Percentiles rank a stretch among this genome's conserved stretches.
Conservation (phyloP, 2,329 filamentous ascomycete genomes). For the Aspergillus japonicus region DNA sequence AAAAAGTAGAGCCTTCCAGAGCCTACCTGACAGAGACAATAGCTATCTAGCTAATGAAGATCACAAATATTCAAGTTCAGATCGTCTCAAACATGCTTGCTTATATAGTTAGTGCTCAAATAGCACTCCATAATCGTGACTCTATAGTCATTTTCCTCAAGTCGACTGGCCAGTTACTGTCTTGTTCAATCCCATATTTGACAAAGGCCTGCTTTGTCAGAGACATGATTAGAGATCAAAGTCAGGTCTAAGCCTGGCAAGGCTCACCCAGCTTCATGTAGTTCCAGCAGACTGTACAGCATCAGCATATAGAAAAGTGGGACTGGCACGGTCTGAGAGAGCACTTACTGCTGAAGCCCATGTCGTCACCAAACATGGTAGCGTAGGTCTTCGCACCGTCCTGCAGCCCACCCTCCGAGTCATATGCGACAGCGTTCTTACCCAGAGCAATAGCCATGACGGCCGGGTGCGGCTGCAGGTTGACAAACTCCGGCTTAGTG, state of each 20-base stretch:
- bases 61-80: no score
- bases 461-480: slow-evolving; percentile 57
- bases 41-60: background rate
- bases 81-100: no score
- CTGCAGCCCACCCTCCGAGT: slow-evolving; percentile 54
- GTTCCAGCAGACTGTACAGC: slow-evolving; percentile 54
- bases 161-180: background rate
- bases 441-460: slow-evolving; percentile 73
- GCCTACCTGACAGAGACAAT: background rate
- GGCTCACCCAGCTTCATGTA: slow-evolving; percentile 50
- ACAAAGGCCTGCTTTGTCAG: slow-evolving; percentile 5
- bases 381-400: slow-evolving; percentile 15
- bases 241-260: slow-evolving; percentile 14
- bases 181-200: background rate
- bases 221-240: background rate
- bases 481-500: slow-evolving; percentile 48
- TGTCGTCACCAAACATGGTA: slow-evolving; percentile 65
- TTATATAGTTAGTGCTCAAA: background rate
- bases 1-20: background rate
- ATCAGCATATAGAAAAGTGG: slow-evolving; percentile 3
- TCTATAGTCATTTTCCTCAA: background rate
- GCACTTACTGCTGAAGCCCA: slow-evolving; percentile 62
- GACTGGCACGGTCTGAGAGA: background rate
- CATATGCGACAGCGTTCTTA: slow-evolving; percentile 65
- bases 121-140: background rate